Base-by-base conservation (phyloP, 2,329 filamentous ascomycete genomes). In the Coleophoma cylindrospora region DNA sequence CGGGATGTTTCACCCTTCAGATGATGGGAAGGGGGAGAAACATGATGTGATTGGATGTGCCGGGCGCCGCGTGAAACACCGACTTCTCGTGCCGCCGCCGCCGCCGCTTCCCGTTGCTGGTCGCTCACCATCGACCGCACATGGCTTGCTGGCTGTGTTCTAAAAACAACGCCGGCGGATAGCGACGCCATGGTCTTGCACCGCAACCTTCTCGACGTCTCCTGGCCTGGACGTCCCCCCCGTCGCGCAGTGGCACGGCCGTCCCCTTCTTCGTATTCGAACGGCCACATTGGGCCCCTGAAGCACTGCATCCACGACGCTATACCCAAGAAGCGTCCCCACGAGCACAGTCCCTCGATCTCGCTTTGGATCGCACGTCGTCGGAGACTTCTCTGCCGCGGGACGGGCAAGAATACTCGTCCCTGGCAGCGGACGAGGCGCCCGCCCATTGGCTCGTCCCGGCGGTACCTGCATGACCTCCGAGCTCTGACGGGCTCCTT, bases 381-480 rank as follows among this genome's bases (percentile, higher is more conserved):
- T 27, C 27, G 27, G 27, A 27, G 27, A 27, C 27, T 27, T 27
- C 27, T 27, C 27, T 27, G 27, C 27, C 27, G 27, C 9, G 27
- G 27, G 36, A 27, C 40, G 27, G 40, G 40, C 40, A 43, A 43
- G 15, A 19, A 27, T 14, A 43, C 40, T 43, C 40, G 41, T 12
- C 41, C 21, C 41, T 10, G 12, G 13, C 32, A n/a, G 19, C 41
- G 12, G 12, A 19, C 3, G n/a, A n/a, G 22, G 21, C 21, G 15
- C 15, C 22, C 27, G 40, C 22, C 7, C 27, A 22, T 43, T 43
- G 40, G 40, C 40, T 22, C 27, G 40, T 21, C 21, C 12, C 3
- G 49, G 27, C 41, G 32, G 50, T 52, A 52, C 50, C 50, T 52
- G 50, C 50, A 49, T 17, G 19, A n/a, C 22, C 40, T 44, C 19